Evolutionary conservation across 2,329 filamentous ascomycete species (phyloP).

Genomic region (Didymosphaeria variabile): DNA sequence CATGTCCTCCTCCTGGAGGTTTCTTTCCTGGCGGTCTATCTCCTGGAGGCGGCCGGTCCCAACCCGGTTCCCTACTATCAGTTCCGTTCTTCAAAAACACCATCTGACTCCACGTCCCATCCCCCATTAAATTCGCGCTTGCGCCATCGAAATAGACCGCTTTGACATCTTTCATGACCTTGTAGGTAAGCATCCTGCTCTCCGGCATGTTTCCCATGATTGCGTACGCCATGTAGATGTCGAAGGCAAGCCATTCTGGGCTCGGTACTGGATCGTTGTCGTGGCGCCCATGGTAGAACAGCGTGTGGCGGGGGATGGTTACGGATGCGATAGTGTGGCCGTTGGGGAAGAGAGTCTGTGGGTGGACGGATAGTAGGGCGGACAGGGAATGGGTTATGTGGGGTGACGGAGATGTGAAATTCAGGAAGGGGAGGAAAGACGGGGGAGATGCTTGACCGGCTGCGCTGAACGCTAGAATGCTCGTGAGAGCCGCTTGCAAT

Average conservation of each 20-base stretch:
- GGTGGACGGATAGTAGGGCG: constrained; percentile 60
- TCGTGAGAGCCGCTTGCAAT: background rate
- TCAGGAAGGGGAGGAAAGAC: constrained; percentile 39
- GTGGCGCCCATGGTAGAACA: constrained; percentile 60
- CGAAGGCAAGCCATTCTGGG: constrained; percentile 63
- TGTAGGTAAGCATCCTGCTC: constrained; percentile 60
- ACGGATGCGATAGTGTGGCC: constrained; percentile 60
- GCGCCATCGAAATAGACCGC: constrained; percentile 63
- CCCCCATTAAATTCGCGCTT: constrained; percentile 58
- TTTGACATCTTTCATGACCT: constrained; percentile 54
- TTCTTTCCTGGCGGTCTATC: background rate
- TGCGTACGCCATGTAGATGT: constrained; percentile 63
- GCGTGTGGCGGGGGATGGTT: constrained; percentile 57
- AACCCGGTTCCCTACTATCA: constrained; percentile 46
- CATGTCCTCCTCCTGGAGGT: constrained; percentile 14
- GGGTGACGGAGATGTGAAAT: constrained; percentile 58
- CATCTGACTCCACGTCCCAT: constrained; percentile 61
- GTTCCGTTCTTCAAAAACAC: constrained; percentile 57
- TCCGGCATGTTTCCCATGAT: constrained; percentile 59
- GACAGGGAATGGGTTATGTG: constrained; percentile 60
- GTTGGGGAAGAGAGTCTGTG: constrained; percentile 62
- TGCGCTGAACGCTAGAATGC: constrained; percentile 6
- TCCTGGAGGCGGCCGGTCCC: constrained; percentile 2
- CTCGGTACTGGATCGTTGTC: constrained; percentile 55
- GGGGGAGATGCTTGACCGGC: background rate